Percentiles rank a stretch among this genome's conserved stretches.
These are phyloP conservation scores for Pseudocercospora fijiensis DNA, from an alignment of 2,329 filamentous ascomycete species.

Conservation along the genomic window DNA sequence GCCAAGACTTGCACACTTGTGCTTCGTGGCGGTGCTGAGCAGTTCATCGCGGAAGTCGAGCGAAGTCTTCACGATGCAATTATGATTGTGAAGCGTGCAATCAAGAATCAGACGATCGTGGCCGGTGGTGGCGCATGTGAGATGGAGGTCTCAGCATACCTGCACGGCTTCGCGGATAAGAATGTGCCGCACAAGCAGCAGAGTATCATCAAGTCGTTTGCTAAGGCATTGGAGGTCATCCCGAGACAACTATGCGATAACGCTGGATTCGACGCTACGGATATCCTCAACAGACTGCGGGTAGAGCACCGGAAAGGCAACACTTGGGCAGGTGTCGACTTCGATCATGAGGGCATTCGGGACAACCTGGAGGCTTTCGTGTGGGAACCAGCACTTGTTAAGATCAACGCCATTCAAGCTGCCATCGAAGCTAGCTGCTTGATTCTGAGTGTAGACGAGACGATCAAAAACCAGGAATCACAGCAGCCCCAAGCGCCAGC, in stretches of 20 bases:
- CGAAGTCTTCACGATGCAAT: slow-evolving; percentile 97
- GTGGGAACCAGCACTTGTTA: slow-evolving; percentile 94
- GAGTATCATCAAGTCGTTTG: slow-evolving; percentile 94
- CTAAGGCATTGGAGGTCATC: slow-evolving; percentile 94
- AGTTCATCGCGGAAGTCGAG: slow-evolving; percentile 98
- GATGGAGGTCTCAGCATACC: slow-evolving; percentile 94
- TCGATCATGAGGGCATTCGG: slow-evolving; percentile 82
- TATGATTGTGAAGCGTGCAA: slow-evolving; percentile 99
- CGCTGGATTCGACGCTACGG: slow-evolving; percentile 95
- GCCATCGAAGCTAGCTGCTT: slow-evolving; percentile 93
- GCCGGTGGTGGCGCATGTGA: slow-evolving; percentile 91
- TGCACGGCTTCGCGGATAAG: slow-evolving; percentile 89
- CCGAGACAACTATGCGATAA: slow-evolving; percentile 98
- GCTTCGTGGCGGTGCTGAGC: slow-evolving; percentile 91
- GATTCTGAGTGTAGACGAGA: slow-evolving; percentile 96
- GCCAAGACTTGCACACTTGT: slow-evolving; percentile 97
- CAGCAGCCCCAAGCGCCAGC: slow-evolving; percentile 76
- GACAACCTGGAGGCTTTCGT: slow-evolving; percentile 96
- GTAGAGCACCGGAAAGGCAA: slow-evolving; percentile 94
- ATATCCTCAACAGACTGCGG: slow-evolving; percentile 92
- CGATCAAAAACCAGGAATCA: slow-evolving; percentile 95
- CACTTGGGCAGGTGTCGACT: slow-evolving; percentile 94
- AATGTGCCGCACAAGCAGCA: slow-evolving; percentile 95
- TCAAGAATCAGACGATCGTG: slow-evolving; percentile 91
- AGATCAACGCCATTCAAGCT: slow-evolving; percentile 95